Percentiles rank a stretch among this genome's conserved stretches.
phyloP scores from a whole-genome alignment of 495 filamentous ascomycete species.

The Xylaria castorea region DNA sequence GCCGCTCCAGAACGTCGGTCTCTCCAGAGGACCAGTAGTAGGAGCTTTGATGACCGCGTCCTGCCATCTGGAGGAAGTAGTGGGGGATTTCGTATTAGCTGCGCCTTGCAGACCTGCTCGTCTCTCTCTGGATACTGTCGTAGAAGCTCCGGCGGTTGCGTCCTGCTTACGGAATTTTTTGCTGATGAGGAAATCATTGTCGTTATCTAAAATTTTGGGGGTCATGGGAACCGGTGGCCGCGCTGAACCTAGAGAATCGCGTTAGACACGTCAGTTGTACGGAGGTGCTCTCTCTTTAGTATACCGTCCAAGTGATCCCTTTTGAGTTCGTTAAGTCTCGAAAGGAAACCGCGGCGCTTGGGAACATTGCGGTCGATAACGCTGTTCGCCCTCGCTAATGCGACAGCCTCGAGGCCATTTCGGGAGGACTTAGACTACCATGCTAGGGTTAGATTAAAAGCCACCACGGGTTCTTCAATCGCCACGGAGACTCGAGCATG shows the following conservation, averaged over 20 bases:
- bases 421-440: constrained; percentile 46
- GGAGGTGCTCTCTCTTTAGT: background rate
- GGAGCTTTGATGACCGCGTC: background rate
- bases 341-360: constrained; percentile 42
- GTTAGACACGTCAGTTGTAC: background rate
- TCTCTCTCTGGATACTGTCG: background rate
- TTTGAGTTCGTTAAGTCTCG: constrained; percentile 40
- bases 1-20: background rate
- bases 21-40: background rate
- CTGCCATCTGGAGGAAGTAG: too few relatives aligned
- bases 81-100: background rate
- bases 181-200: constrained; percentile 37
- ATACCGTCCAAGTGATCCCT: constrained; percentile 23
- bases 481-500: background rate
- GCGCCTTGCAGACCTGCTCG: background rate
- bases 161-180: constrained; percentile 35
- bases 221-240: background rate
- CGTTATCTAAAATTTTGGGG: constrained; percentile 32
- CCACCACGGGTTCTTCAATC: background rate
- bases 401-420: constrained; percentile 55
- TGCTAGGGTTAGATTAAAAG: background rate
- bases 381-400: constrained; percentile 52
- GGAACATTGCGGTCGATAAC: constrained; percentile 45
- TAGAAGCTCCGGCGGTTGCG: background rate
- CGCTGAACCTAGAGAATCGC: background rate